Evolutionary conservation across 192 early-diverging fungal species (phyloP).

Genomic region (Backusella macrospora): DNA sequence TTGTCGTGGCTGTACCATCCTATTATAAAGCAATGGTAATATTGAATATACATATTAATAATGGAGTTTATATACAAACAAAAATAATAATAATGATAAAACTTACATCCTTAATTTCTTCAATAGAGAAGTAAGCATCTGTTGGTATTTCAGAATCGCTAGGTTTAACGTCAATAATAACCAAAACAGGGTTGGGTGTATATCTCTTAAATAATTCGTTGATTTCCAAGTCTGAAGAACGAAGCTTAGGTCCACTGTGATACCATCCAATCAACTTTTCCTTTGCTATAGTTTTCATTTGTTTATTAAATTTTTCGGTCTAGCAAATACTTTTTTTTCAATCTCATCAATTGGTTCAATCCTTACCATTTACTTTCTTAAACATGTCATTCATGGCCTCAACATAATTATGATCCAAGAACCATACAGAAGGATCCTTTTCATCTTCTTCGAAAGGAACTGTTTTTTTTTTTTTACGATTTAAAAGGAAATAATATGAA

Average conservation of each 20-base stretch:
- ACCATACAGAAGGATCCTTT: slow-evolving; percentile 97
- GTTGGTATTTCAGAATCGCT: slow-evolving; percentile 93
- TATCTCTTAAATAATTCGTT: slow-evolving; percentile 97
- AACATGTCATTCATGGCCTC: slow-evolving; percentile 99
- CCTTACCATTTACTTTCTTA: slow-evolving; percentile 96
- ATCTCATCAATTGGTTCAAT: background rate
- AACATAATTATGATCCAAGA: slow-evolving; percentile 98
- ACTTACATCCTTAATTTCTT: slow-evolving; percentile 95
- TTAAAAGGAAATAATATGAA: background rate
- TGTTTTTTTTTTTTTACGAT: slow-evolving; percentile 47
- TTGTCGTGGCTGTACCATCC: slow-evolving; percentile 96
- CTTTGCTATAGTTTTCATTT: slow-evolving; percentile 60
- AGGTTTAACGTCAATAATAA: slow-evolving; percentile 96
- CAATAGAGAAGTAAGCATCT: slow-evolving; percentile 96
- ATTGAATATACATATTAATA: background rate
- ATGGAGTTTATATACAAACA: background rate
- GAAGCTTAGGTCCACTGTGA: slow-evolving; percentile 97
- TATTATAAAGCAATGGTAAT: slow-evolving; percentile 34
- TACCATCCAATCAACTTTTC: slow-evolving; percentile 99
- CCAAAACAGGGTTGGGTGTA: slow-evolving; percentile 93
- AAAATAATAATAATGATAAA: background rate
- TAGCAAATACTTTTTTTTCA: background rate
- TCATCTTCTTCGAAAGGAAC: slow-evolving; percentile 99
- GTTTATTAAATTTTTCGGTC: background rate
- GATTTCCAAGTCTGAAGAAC: slow-evolving; percentile 95